Evolutionary conservation across 2,329 filamentous ascomycete species (phyloP).

Genomic region (Aphanoascus verrucosus): DNA sequence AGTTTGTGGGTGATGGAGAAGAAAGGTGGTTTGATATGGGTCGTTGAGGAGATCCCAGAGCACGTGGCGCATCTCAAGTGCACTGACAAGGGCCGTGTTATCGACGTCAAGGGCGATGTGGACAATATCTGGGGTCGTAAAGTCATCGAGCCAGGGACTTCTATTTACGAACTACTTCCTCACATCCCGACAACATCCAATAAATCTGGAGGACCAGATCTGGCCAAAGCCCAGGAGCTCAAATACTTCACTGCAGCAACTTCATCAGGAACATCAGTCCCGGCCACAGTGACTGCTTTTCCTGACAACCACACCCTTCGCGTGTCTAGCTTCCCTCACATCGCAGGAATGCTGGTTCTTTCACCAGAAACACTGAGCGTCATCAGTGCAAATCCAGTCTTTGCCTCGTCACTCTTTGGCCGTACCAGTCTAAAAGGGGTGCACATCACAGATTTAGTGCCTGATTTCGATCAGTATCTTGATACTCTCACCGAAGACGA

Average conservation of each 20-base stretch:
- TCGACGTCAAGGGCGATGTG: conserved; percentile 62
- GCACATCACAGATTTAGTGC: conserved; percentile 68
- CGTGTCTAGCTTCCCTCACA: conserved; percentile 90
- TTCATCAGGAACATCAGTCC: conserved; percentile 61
- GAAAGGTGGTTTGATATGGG: conserved; percentile 86
- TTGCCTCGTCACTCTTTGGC: conserved; percentile 85
- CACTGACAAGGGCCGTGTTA: conserved; percentile 65
- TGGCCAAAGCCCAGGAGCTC: conserved; percentile 58
- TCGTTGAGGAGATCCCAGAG: conserved; percentile 93
- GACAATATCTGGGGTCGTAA: conserved; percentile 76
- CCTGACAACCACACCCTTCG: conserved; percentile 61
- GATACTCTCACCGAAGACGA: conserved; percentile 77
- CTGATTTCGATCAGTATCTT: conserved; percentile 75
- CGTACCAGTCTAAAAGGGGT: conserved; percentile 73
- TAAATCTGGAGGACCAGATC: conserved; percentile 60
- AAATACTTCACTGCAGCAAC: conserved; percentile 81
- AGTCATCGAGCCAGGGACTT: conserved; percentile 54
- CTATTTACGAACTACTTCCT: conserved; percentile 69
- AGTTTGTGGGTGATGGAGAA: conserved; percentile 99
- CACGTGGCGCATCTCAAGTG: conserved; percentile 70
- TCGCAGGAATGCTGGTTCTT: conserved; percentile 90
- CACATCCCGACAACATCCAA: conserved; percentile 63
- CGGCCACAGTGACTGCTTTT: conserved; percentile 67
- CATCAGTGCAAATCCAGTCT: conserved; percentile 88
- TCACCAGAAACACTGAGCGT: conserved; percentile 68